A percentile compares a stretch with the other conserved stretches of the same genome.
phyloP scores from a whole-genome alignment of 495 filamentous ascomycete species.

The Zalerion maritima region DNA sequence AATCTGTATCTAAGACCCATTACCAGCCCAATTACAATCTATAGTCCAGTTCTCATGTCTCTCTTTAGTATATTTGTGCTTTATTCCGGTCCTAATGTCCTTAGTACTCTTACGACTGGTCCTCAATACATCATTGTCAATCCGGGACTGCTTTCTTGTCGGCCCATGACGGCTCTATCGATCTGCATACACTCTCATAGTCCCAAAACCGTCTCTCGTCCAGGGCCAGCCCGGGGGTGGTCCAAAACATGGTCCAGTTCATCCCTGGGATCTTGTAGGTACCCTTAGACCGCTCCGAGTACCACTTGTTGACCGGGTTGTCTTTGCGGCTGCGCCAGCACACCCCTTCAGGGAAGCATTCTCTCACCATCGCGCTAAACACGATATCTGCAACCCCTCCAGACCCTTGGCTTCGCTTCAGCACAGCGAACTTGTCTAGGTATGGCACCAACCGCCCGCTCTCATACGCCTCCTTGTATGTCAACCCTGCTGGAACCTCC shows the following conservation, averaged over 20 bases:
- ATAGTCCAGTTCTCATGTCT: no score
- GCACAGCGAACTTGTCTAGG: constrained; percentile 93
- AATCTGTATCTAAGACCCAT: no score
- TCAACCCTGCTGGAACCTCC: constrained; percentile 57
- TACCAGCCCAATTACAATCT: no score
- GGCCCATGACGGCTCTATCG: constrained; percentile 71
- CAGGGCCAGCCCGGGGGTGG: constrained; percentile 44
- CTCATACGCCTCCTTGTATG: constrained; percentile 35
- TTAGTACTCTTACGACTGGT: no score
- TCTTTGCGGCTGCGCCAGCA: constrained; percentile 68
- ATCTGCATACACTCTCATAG: constrained; percentile 70
- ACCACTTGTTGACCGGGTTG: constrained; percentile 88
- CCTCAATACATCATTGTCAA: no score
- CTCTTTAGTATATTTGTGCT: no score
- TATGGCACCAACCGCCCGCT: constrained; percentile 66
- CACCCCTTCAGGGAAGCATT: constrained; percentile 68
- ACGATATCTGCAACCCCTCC: constrained; percentile 90
- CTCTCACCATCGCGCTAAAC: constrained; percentile 86
- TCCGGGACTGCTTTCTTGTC: no score
- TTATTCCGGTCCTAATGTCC: no score
- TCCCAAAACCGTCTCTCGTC: constrained; percentile 48
- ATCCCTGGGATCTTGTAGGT: constrained; percentile 62
- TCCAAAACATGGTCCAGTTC: constrained; percentile 98
- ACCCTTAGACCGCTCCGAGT: constrained; percentile 78
- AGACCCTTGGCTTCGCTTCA: constrained; percentile 73